Percentiles rank a stretch among this genome's conserved stretches.
Evolutionary conservation across 441 rosid genomes (phyloP).

Genomic region (Macaranga tanarius): DNA sequence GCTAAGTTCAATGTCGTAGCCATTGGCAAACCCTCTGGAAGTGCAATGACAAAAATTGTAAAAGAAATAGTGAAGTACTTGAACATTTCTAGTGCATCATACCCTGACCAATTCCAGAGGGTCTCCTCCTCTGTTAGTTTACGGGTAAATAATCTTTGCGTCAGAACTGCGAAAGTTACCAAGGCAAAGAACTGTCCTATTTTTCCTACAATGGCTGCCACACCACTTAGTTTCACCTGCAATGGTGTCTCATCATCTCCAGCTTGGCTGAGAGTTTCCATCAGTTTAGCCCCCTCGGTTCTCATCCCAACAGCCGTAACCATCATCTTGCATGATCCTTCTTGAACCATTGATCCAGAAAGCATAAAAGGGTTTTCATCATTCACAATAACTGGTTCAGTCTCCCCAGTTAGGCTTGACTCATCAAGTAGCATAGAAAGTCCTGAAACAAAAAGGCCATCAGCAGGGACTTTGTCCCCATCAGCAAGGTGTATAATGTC

Average conservation of each 20-base stretch:
- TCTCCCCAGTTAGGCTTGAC: slow-evolving; percentile 56
- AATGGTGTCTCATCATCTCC: slow-evolving; percentile 51
- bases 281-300: slow-evolving; percentile 55
- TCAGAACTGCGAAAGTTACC: slow-evolving; percentile 40
- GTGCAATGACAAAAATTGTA: slow-evolving; percentile 58
- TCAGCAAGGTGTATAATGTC: slow-evolving; percentile 49
- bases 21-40: slow-evolving; percentile 59
- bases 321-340: slow-evolving; percentile 48
- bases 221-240: slow-evolving; percentile 46
- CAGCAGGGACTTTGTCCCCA: slow-evolving; percentile 63
- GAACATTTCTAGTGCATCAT: slow-evolving; percentile 36
- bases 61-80: slow-evolving; percentile 42
- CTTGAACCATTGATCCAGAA: slow-evolving; percentile 46
- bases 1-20: slow-evolving; percentile 58
- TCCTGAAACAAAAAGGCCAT: slow-evolving; percentile 53
- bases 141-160: slow-evolving; percentile 38
- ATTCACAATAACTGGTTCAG: slow-evolving; percentile 34
- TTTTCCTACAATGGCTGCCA: slow-evolving; percentile 48
- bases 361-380: slow-evolving; percentile 39
- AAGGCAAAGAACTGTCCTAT: slow-evolving; percentile 45
- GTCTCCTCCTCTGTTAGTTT: slow-evolving; percentile 31
- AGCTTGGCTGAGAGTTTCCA: slow-evolving; percentile 43
- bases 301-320: slow-evolving; percentile 52
- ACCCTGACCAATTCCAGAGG: slow-evolving; percentile 28
- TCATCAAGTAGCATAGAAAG: slow-evolving; percentile 47